phyloP scores from a whole-genome alignment of 192 early-diverging fungal species.

The Coemansia asiatica region DNA sequence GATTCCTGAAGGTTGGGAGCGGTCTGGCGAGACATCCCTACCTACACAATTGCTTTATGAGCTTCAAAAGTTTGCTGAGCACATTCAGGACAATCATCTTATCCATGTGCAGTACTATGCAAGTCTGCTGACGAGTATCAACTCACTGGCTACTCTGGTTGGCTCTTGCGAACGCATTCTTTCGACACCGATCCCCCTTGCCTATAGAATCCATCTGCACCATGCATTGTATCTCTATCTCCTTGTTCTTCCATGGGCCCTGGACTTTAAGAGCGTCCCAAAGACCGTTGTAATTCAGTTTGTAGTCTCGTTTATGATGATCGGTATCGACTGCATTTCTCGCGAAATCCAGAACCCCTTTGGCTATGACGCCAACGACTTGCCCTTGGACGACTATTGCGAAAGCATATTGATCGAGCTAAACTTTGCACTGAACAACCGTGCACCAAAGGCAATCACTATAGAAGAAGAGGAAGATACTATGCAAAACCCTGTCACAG shows the following conservation, averaged over 20 bases:
- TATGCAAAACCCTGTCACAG: background rate
- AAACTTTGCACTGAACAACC: slow-evolving; percentile 28
- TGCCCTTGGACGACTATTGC: slow-evolving; percentile 62
- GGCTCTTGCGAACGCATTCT: slow-evolving; percentile 81
- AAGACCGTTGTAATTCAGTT: slow-evolving; percentile 68
- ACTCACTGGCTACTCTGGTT: slow-evolving; percentile 58
- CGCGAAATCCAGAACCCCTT: slow-evolving; percentile 94
- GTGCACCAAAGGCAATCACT: slow-evolving; percentile 27
- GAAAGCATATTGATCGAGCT: slow-evolving; percentile 46
- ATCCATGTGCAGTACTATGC: slow-evolving; percentile 38
- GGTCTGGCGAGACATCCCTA: slow-evolving; percentile 24
- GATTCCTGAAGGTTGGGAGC: slow-evolving; percentile 41
- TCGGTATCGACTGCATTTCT: slow-evolving; percentile 85
- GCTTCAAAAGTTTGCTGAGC: slow-evolving; percentile 58
- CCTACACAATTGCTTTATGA: slow-evolving; percentile 66
- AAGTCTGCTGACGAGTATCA: slow-evolving; percentile 56
- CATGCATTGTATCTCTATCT: slow-evolving; percentile 78
- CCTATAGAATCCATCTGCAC: slow-evolving; percentile 85
- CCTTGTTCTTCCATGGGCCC: slow-evolving; percentile 78
- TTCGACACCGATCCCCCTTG: slow-evolving; percentile 82
- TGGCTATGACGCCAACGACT: slow-evolving; percentile 76
- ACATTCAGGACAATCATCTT: slow-evolving; percentile 54
- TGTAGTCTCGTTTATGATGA: slow-evolving; percentile 69
- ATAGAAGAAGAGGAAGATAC: slow-evolving; percentile 26
- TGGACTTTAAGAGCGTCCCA: slow-evolving; percentile 58